Conservation (phyloP, 306 rosid genomes). For the Heteromeles arbutifolia region DNA sequence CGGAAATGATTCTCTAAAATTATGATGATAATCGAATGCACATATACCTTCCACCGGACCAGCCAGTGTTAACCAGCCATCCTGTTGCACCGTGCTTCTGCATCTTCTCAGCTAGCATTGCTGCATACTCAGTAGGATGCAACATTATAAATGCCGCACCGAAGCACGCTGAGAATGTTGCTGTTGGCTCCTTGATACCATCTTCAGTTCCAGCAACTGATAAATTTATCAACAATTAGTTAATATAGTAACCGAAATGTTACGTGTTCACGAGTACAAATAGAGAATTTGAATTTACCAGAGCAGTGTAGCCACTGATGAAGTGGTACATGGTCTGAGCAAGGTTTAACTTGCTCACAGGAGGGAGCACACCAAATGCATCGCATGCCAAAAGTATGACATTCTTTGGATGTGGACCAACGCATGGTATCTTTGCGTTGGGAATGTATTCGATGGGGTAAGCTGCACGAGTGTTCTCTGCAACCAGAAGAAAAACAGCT, state of each 20-base stretch:
- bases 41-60: constrained; percentile 78
- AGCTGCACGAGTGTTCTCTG: constrained; percentile 88
- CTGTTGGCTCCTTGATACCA: constrained; percentile 79
- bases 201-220: constrained; percentile 94
- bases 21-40: not conserved
- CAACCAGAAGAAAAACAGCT: constrained; percentile 8
- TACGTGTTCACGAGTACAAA: not conserved
- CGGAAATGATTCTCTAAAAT: not conserved
- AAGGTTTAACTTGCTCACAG: constrained; percentile 74
- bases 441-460: constrained; percentile 90
- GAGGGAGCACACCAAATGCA: constrained; percentile 93
- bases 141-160: constrained; percentile 91
- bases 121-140: constrained; percentile 88
- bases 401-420: constrained; percentile 90
- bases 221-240: not conserved
- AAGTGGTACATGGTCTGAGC: constrained; percentile 96
- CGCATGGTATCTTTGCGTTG: constrained; percentile 75
- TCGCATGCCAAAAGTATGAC: constrained; percentile 88
- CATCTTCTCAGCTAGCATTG: constrained; percentile 93
- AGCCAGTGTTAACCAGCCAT: constrained; percentile 93
- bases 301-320: constrained; percentile 89
- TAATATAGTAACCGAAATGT: not conserved
- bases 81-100: constrained; percentile 72
- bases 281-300: constrained; percentile 36
- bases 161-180: constrained; percentile 91